Evolutionary conservation across 306 rosid species (phyloP).

Genomic region (Vachellia collinsii): DNA sequence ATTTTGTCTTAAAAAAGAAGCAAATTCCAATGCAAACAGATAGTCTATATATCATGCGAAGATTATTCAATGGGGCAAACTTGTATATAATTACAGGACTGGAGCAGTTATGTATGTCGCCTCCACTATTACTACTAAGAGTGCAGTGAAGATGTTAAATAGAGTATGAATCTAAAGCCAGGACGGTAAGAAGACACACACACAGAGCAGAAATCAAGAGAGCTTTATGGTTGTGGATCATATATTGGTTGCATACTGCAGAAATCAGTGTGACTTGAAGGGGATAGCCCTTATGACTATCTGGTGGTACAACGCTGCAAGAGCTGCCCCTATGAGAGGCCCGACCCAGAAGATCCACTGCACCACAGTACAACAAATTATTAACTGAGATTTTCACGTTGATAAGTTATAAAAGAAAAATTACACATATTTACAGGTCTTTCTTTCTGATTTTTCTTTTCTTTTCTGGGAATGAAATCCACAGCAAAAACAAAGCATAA

Average conservation of each 20-base stretch:
- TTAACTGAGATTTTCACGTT: too few relatives aligned
- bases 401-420: too few relatives aligned
- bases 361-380: conserved; percentile 4
- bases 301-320: conserved; percentile 43
- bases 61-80: background rate
- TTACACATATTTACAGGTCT: background rate
- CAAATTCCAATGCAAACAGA: background rate
- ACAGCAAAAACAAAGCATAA: background rate
- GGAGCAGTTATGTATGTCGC: conserved; percentile 2
- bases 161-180: background rate
- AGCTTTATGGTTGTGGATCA: background rate
- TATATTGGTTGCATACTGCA: background rate
- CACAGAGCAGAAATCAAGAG: background rate
- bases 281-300: conserved; percentile 43
- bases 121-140: background rate
- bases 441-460: too few relatives aligned
- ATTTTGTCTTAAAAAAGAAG: background rate
- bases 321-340: conserved; percentile 42
- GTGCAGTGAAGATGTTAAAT: conserved; percentile 8
- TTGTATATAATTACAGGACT: background rate
- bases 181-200: background rate
- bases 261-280: conserved; percentile 33
- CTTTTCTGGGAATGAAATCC: background rate
- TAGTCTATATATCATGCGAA: background rate
- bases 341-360: conserved; percentile 47